These are phyloP conservation scores for Globisporangium lucens DNA, from an alignment of 352 stramenopile species.

Conservation along the genomic window DNA sequence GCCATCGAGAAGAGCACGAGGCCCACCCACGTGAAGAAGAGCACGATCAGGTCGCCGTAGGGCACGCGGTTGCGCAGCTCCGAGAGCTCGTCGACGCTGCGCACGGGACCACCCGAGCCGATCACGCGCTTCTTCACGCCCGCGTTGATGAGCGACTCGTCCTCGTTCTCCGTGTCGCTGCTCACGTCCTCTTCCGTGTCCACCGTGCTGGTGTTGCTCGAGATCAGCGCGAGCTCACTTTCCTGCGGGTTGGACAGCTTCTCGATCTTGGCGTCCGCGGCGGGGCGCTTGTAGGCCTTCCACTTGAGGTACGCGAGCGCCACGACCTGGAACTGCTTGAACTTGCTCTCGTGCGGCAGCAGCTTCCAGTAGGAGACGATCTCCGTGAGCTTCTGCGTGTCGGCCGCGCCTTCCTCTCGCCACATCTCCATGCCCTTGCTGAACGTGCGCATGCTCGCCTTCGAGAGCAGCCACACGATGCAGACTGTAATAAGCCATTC, in stretches of 20 bases:
- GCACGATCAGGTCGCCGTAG: conserved; percentile 53
- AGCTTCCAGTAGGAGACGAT: conserved; percentile 70
- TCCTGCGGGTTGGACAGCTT: conserved; percentile 39
- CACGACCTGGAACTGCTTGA: conserved; percentile 66
- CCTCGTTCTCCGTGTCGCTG: conserved; percentile 41
- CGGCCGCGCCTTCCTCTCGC: conserved; percentile 51
- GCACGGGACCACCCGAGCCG: conserved; percentile 18
- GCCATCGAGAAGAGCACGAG: conserved; percentile 77
- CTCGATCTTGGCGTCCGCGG: conserved; percentile 23
- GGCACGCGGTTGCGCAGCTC: conserved; percentile 51
- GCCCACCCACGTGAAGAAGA: conserved; percentile 76
- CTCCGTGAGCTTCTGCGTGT: conserved; percentile 40
- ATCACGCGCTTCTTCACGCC: conserved; percentile 38
- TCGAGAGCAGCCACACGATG: conserved; percentile 74
- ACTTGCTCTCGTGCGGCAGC: conserved; percentile 59
- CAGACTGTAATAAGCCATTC: conserved; percentile 82
- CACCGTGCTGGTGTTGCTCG: conserved; percentile 20
- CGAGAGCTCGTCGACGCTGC: conserved; percentile 48
- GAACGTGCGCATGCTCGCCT: conserved; percentile 64
- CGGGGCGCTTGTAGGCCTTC: conserved; percentile 54
- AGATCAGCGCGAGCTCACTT: conserved; percentile 23
- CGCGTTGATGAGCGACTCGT: conserved; percentile 50
- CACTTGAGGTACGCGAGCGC: conserved; percentile 73
- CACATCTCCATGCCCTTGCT: conserved; percentile 67
- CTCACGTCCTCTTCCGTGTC: conserved; percentile 25